Evolutionary conservation across 176 grass and related monocot species (phyloP).

Genomic region (Echinochloa phyllopogon): DNA sequence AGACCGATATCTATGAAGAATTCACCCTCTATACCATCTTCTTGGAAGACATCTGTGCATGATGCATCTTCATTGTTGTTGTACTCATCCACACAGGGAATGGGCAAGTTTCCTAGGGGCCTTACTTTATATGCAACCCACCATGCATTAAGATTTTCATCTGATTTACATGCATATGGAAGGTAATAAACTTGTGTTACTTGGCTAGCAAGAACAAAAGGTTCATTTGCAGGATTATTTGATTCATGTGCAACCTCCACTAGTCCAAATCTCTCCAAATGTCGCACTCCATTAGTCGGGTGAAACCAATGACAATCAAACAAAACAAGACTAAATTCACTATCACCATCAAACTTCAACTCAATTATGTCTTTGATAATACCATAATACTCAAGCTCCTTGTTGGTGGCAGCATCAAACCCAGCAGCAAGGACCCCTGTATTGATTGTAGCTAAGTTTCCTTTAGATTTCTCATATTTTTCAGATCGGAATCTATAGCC

Average conservation of each 20-base stretch:
- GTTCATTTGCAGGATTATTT: not conserved
- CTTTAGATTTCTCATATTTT: conserved; percentile 16
- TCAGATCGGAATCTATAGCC: conserved; percentile 15
- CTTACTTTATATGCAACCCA: not conserved
- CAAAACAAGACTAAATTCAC: not conserved
- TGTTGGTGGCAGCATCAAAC: not conserved
- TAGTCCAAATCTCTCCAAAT: not conserved
- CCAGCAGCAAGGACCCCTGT: not conserved
- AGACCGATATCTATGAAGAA: not conserved
- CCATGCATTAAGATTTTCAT: not conserved
- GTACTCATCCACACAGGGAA: not conserved
- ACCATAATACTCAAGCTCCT: not conserved
- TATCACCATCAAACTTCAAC: not conserved
- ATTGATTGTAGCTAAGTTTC: not conserved
- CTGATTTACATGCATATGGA: not conserved
- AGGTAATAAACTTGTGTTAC: not conserved
- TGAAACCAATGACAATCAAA: not conserved
- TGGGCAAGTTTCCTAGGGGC: not conserved
- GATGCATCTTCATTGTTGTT: not conserved
- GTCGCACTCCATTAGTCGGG: not conserved
- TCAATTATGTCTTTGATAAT: not conserved
- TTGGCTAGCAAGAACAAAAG: not conserved
- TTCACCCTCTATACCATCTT: not conserved
- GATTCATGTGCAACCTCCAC: not conserved
- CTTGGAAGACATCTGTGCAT: not conserved